These are phyloP conservation scores for Alternaria ethzedia DNA, from an alignment of 2,329 filamentous ascomycete species.

Conservation along the genomic window DNA sequence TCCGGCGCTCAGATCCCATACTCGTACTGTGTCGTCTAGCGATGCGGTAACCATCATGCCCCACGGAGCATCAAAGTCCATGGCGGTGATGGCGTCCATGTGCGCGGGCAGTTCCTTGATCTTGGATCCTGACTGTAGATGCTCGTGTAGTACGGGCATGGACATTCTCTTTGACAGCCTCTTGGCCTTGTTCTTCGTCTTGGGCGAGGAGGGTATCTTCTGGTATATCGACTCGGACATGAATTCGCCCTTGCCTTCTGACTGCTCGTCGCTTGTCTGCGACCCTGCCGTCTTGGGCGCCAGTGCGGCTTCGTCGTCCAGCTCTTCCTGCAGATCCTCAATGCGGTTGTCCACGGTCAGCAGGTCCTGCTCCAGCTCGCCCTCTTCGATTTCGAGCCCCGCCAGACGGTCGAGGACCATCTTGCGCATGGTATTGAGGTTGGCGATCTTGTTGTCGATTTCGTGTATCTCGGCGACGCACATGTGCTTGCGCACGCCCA, in stretches of 20 bases:
- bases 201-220: constrained; percentile 70
- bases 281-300: constrained; percentile 50
- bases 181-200: constrained; percentile 59
- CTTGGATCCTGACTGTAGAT: constrained; percentile 85
- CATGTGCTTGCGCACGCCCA: constrained; percentile 95
- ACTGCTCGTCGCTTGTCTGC: constrained; percentile 57
- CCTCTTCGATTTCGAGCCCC: constrained; percentile 86
- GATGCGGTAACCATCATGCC: constrained; percentile 92
- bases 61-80: constrained; percentile 98
- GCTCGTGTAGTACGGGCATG: constrained; percentile 94
- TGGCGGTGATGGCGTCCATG: constrained; percentile 81
- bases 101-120: constrained; percentile 92
- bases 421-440: constrained; percentile 88
- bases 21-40: constrained; percentile 89
- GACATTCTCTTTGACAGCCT: constrained; percentile 73
- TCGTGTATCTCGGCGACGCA: constrained; percentile 94
- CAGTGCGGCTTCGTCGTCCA: constrained; percentile 58
- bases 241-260: constrained; percentile 68
- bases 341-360: constrained; percentile 66
- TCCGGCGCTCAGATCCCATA: constrained; percentile 95
- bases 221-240: constrained; percentile 99
- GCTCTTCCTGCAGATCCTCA: constrained; percentile 67
- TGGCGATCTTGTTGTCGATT: constrained; percentile 95
- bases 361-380: constrained; percentile 84
- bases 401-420: constrained; percentile 90